Percentiles rank a stretch among this genome's conserved stretches.
phyloP scores from a whole-genome alignment of 768 basidiomycete species.

The Russula brevipes region DNA sequence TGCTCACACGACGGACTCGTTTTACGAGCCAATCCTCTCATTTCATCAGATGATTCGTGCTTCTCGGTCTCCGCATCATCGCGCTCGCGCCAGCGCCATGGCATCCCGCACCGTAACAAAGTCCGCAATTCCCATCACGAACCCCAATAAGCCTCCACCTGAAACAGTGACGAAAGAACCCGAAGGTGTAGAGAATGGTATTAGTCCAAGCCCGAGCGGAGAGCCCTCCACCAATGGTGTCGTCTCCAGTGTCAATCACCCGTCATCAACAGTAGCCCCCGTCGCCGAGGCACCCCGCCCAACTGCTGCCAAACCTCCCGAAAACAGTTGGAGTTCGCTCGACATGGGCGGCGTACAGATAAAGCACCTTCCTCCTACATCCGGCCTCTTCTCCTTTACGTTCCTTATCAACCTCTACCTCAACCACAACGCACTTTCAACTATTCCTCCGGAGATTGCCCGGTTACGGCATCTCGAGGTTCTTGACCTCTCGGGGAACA shows the following conservation, averaged over 20 bases:
- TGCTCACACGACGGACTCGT: slow-evolving; percentile 25
- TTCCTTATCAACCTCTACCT: slow-evolving; percentile 94
- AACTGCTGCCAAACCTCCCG: slow-evolving; percentile 57
- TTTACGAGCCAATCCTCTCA: not conserved
- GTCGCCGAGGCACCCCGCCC: slow-evolving; percentile 62
- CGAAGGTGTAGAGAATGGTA: slow-evolving; percentile 22
- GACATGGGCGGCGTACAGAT: slow-evolving; percentile 96
- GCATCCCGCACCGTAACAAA: slow-evolving; percentile 83
- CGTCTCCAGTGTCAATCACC: slow-evolving; percentile 48
- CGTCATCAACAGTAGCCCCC: slow-evolving; percentile 73
- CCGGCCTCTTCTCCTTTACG: slow-evolving; percentile 77
- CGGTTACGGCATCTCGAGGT: slow-evolving; percentile 80
- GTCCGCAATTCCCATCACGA: slow-evolving; percentile 85
- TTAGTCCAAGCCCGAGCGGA: slow-evolving; percentile 26
- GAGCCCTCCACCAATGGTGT: slow-evolving; percentile 36
- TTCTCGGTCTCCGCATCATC: slow-evolving; percentile 85
- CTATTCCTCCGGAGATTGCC: slow-evolving; percentile 77
- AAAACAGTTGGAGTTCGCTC: slow-evolving; percentile 81
- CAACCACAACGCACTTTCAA: slow-evolving; percentile 83
- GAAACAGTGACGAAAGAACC: slow-evolving; percentile 34
- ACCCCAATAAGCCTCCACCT: slow-evolving; percentile 66
- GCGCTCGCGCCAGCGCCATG: slow-evolving; percentile 93
- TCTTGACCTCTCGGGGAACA: slow-evolving; percentile 90
- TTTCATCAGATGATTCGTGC: slow-evolving; percentile 67
- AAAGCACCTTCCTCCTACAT: slow-evolving; percentile 78